Base-by-base conservation (phyloP, 2,329 filamentous ascomycete species). In the Bertia moriformis region DNA sequence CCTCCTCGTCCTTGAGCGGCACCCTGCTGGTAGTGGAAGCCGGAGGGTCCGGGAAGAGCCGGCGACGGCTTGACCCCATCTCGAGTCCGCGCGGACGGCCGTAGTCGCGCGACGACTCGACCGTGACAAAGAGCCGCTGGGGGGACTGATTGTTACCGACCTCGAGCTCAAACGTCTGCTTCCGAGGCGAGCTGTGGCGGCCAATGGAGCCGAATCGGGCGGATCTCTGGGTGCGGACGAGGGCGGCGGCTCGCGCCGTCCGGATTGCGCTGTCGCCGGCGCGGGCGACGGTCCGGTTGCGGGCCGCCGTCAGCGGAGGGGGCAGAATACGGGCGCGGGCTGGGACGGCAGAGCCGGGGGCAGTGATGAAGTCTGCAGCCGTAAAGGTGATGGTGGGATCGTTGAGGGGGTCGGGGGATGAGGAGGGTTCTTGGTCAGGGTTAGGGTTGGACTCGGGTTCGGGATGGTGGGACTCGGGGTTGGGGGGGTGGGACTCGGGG, bases 161-260 rank as follows among this genome's bases (percentile, higher is more conserved):
- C 44, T 73, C 67, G 22, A 74, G 62, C 51, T 72, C 65, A 44
- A 73, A 73, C 35, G 60, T 71, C 48, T 66, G 69, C 55, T 71
- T 74, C 38, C 68, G 59, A 29, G 71, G 70, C 32, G 71, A 73
- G 7, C 7, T 18, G 32, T n/a, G 7, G 32, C 32, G 14, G 14
- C 14, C 17, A 14, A 15, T 14, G 10, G 14, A 18, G 10, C 10
- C 14, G 17, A 27, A 27, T 7, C 22, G 22, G 7, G 22, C 7
- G 7, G 22, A 27, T n/a, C 7, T 27, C 22, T 7, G 7, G 22
- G 7, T 53, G 52, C 12, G 62, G 57, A 14, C 56, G 54, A 36
- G 62, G 60, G 47, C 62, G 69, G 30, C 60, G 62, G 14, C 67
- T 63, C 41, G 64, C 53, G 48, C 61, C 63, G 37, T n/a, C n/a